Percentiles rank a stretch among this genome's conserved stretches.
Evolutionary conservation across 257 asterid species (phyloP).

Genomic region (Ballota nigra): DNA sequence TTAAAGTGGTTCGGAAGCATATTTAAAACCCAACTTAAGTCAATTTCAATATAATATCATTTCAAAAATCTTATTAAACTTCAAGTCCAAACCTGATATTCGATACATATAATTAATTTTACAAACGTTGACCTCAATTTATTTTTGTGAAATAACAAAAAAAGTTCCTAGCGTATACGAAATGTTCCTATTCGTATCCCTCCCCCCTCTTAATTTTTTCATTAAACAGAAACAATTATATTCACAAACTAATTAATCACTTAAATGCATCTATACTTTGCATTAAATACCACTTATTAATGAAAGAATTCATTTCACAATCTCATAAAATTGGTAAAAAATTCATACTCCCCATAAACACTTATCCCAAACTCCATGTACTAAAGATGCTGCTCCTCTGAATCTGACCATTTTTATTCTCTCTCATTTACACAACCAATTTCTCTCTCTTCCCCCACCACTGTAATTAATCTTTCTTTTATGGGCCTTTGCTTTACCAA

Average conservation of each 20-base stretch:
- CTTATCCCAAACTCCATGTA: conserved; percentile 18
- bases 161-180: not conserved
- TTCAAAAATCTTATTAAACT: not conserved
- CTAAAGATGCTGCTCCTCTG: conserved; percentile 24
- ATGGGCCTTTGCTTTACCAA: conserved; percentile 23
- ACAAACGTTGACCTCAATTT: not conserved
- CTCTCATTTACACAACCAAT: not conserved
- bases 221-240: conserved; percentile 13
- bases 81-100: not conserved
- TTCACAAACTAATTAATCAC: not conserved
- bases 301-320: conserved; percentile 4
- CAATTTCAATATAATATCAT: not conserved
- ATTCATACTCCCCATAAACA: conserved; percentile 16
- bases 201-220: not conserved
- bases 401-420: conserved; percentile 33
- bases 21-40: not conserved
- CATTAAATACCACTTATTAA: conserved; percentile 13
- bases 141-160: too few relatives aligned
- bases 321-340: conserved; percentile 18
- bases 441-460: not conserved
- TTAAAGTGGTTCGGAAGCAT: too few relatives aligned
- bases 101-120: not conserved
- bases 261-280: conserved; percentile 26
- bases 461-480: conserved; percentile 21
- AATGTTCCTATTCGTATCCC: too few relatives aligned